Evolutionary conservation across 2,329 filamentous ascomycete species (phyloP).

Genomic region (Thielaviopsis ethacetica): DNA sequence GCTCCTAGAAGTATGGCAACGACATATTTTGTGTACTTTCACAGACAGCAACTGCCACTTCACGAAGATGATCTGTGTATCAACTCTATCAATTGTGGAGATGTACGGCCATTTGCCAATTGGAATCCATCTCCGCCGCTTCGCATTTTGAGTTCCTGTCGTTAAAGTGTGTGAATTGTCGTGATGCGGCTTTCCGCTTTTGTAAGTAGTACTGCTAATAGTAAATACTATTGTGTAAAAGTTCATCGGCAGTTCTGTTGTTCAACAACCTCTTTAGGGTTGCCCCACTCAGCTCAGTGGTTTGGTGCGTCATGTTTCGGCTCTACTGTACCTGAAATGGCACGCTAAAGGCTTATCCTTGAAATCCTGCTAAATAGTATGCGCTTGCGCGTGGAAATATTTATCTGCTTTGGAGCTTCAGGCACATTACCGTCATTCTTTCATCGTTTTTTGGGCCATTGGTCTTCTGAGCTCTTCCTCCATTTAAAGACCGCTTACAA

Average conservation of each 20-base stretch:
- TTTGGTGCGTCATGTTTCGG: not conserved
- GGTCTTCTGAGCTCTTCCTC: not conserved
- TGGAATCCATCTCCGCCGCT: not conserved
- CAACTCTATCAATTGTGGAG: not conserved
- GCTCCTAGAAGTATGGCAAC: not conserved
- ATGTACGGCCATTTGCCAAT: not conserved
- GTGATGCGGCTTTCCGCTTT: too few species aligned
- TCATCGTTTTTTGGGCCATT: not conserved
- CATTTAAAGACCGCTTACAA: too few species aligned
- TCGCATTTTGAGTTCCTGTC: too few species aligned
- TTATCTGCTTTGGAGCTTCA: not conserved
- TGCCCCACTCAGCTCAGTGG: not conserved
- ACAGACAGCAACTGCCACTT: not conserved
- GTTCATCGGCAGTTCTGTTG: not conserved
- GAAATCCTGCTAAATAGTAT: conserved; percentile 7
- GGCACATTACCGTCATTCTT: not conserved
- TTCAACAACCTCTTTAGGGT: not conserved
- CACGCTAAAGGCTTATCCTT: conserved; percentile 14
- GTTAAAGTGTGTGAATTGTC: too few species aligned
- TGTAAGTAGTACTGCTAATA: too few species aligned
- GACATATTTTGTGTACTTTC: not conserved
- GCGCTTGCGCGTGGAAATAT: conserved; percentile 3
- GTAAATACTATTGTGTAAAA: too few species aligned
- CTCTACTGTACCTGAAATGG: conserved; percentile 13
- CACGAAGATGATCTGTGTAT: not conserved